phyloP scores from a whole-genome alignment of 805 yeast species.

The Helenozyma baotianmanensis region DNA sequence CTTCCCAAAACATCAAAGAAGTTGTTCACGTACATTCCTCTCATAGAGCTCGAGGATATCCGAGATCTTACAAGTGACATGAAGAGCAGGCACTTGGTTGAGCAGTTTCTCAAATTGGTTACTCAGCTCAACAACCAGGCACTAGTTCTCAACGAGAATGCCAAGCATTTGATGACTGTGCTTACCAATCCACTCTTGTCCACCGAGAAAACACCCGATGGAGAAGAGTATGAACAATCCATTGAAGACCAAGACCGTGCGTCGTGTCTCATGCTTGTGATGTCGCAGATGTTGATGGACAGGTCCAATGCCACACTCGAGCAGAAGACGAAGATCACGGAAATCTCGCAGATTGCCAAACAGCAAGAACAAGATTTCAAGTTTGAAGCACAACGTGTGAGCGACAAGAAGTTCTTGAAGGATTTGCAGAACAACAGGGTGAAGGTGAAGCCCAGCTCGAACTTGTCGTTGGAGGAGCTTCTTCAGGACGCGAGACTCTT shows the following conservation, averaged over 20 bases:
- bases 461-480: conserved; percentile 31
- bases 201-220: conserved; percentile 50
- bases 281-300: conserved; percentile 46
- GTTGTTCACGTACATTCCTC: conserved; percentile 28
- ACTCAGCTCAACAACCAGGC: conserved; percentile 50
- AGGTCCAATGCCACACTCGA: conserved; percentile 14
- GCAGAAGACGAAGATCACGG: conserved; percentile 2
- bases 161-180: conserved; percentile 36
- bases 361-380: conserved; percentile 14
- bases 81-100: conserved; percentile 18
- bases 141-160: conserved; percentile 47
- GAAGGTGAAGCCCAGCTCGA: conserved; percentile 26
- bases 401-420: conserved; percentile 23
- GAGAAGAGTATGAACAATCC: conserved; percentile 75
- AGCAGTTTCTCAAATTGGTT: conserved; percentile 16
- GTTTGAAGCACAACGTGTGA: conserved; percentile 21
- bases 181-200: conserved; percentile 47
- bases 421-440: conserved; percentile 16
- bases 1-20: conserved; percentile 33
- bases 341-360: conserved; percentile 6
- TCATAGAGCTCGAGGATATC: conserved; percentile 16
- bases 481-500: conserved; percentile 15
- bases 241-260: conserved; percentile 72
- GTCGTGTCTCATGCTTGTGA: conserved; percentile 50
- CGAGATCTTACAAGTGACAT: conserved; percentile 16